phyloP scores from a whole-genome alignment of 2,329 filamentous ascomycete species.

The Xylaria sp. region DNA sequence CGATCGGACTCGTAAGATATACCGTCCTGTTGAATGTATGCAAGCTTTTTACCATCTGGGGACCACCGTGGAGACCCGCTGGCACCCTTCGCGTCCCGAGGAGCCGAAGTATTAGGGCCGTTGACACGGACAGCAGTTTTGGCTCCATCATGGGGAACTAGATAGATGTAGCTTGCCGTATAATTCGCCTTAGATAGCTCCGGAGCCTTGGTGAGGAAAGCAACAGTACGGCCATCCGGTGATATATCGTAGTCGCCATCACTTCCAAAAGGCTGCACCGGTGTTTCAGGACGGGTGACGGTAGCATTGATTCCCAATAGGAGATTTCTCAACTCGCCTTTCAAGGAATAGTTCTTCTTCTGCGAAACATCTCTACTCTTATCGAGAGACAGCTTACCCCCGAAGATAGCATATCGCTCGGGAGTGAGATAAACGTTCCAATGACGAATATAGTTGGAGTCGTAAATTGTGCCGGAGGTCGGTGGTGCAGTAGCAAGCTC shows the following conservation, averaged over 20 bases:
- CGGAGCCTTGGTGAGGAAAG: conserved; percentile 35
- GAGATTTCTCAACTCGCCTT: conserved; percentile 31
- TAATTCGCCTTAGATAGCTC: conserved; percentile 34
- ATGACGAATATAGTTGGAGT: conserved; percentile 35
- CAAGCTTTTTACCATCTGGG: conserved; percentile 33
- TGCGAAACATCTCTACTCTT: background rate
- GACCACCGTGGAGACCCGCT: conserved; percentile 34
- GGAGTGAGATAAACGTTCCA: conserved; percentile 32
- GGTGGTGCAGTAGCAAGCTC: conserved; percentile 20
- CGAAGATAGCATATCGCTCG: conserved; percentile 34
- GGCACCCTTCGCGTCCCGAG: conserved; percentile 29
- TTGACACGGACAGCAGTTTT: conserved; percentile 30
- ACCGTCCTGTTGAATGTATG: conserved; percentile 33
- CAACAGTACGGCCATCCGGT: conserved; percentile 31
- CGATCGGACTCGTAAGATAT: conserved; percentile 33
- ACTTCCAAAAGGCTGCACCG: conserved; percentile 35
- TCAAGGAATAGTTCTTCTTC: conserved; percentile 18
- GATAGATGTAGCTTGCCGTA: conserved; percentile 35
- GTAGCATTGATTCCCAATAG: conserved; percentile 30
- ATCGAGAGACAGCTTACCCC: conserved; percentile 26
- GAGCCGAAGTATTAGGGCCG: conserved; percentile 27
- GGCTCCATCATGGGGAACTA: conserved; percentile 33
- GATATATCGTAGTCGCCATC: conserved; percentile 33
- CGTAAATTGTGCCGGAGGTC: conserved; percentile 29
- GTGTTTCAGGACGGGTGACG: conserved; percentile 33